A percentile compares a stretch with the other conserved stretches of the same genome.
phyloP scores from a whole-genome alignment of 495 filamentous ascomycete genomes.

The Aspergillus taichungensis region DNA sequence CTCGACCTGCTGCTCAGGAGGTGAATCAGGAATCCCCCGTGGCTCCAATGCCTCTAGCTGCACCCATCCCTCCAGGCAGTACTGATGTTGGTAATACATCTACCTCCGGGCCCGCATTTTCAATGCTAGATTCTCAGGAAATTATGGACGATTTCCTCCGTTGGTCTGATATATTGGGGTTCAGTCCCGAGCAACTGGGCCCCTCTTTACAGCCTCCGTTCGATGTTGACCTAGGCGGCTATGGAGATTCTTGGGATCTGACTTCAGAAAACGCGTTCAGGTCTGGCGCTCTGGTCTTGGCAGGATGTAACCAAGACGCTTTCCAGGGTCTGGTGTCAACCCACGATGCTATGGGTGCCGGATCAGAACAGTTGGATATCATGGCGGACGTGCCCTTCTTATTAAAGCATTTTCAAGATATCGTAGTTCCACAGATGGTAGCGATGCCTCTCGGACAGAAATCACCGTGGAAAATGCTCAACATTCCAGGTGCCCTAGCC shows the following conservation, averaged over 20 bases:
- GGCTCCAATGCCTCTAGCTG: no score
- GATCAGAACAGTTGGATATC: constrained; percentile 6
- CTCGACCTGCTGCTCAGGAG: no score
- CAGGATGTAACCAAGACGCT: no score
- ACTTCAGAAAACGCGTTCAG: no score
- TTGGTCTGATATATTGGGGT: constrained; percentile 25
- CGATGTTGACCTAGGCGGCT: constrained; percentile 1
- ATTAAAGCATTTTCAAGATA: constrained; percentile 25
- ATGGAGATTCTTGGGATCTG: no score
- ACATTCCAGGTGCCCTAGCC: constrained; percentile 22
- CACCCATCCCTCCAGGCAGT: no score
- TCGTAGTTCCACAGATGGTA: constrained; percentile 25
- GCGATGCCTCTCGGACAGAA: constrained; percentile 24
- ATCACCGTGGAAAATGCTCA: constrained; percentile 26
- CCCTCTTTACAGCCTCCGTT: constrained; percentile 9
- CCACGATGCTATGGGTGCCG: neutral
- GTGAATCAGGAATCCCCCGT: no score
- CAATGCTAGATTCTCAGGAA: constrained; percentile 16
- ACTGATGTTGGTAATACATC: neutral
- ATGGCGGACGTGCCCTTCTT: constrained; percentile 19
- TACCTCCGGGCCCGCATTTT: neutral
- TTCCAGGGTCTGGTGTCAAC: neutral
- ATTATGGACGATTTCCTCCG: constrained; percentile 27
- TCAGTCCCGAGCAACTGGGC: constrained; percentile 18
- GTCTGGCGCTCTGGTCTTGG: no score